Percentiles rank a stretch among this genome's conserved stretches.
These are phyloP conservation scores for Rhodotorula toruloides DNA, from an alignment of 768 basidiomycete genomes.

Conservation along the genomic window DNA sequence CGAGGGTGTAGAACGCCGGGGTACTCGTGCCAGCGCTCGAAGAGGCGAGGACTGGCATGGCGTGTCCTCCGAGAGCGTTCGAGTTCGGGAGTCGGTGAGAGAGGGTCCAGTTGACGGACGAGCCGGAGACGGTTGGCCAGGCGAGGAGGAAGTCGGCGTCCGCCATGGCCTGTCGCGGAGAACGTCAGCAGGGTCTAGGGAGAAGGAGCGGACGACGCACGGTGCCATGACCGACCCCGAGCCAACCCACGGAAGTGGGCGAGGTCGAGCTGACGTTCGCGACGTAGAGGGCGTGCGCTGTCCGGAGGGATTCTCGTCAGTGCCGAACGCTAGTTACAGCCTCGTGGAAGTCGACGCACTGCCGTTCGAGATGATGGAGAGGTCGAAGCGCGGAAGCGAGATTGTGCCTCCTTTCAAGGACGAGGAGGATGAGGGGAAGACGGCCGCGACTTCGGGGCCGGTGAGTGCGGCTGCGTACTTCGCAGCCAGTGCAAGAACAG, in stretches of 20 bases:
- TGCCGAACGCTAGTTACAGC: too few species aligned
- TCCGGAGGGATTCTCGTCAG: neutral
- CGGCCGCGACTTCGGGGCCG: slow-evolving; percentile 1
- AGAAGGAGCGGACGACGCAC: neutral
- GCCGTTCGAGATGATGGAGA: slow-evolving; percentile 16
- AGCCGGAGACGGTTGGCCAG: slow-evolving; percentile 16
- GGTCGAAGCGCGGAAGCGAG: neutral
- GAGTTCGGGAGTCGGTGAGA: slow-evolving; percentile 19
- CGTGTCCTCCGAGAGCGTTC: neutral
- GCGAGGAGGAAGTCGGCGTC: slow-evolving; percentile 30
- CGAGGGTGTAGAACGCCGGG: slow-evolving; percentile 4
- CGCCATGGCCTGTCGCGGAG: slow-evolving; percentile 10
- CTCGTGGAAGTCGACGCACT: neutral
- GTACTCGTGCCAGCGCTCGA: neutral
- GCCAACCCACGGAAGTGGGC: slow-evolving; percentile 1
- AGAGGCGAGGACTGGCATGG: slow-evolving; percentile 14
- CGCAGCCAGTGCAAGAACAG: neutral
- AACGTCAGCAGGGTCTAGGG: neutral
- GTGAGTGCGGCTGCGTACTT: neutral
- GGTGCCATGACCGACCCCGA: slow-evolving; percentile 13
- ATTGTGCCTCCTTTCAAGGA: neutral
- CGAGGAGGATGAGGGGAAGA: slow-evolving; percentile 1
- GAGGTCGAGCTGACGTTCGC: slow-evolving; percentile 13
- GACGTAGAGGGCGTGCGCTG: slow-evolving; percentile 26
- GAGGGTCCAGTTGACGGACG: slow-evolving; percentile 12